Evolutionary conservation across 2,329 filamentous ascomycete species (phyloP).

Genomic region (Ophiocordyceps camponoti-saundersi): DNA sequence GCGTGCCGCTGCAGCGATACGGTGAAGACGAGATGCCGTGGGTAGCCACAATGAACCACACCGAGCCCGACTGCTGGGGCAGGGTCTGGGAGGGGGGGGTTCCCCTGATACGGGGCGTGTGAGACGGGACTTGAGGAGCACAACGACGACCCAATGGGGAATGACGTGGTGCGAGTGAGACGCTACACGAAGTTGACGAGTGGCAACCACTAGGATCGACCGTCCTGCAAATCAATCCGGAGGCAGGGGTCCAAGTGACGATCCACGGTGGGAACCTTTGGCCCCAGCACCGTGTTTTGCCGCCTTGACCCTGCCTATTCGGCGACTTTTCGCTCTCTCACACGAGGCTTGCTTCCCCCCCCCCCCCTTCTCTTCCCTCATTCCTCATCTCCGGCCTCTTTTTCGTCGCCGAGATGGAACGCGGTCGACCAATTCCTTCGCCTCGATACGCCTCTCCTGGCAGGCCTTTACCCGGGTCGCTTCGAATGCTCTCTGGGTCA

Average conservation of each 20-base stretch:
- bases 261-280: neutral
- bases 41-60: conserved; percentile 48
- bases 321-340: too few relatives aligned
- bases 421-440: conserved; percentile 1
- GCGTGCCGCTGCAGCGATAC: conserved; percentile 56
- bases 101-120: too few relatives aligned
- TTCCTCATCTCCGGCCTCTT: neutral
- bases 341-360: neutral
- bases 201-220: neutral
- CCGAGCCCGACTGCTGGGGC: conserved; percentile 44
- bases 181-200: neutral
- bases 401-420: conserved; percentile 1
- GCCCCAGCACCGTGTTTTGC: neutral
- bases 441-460: neutral
- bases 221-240: neutral
- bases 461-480: conserved; percentile 1
- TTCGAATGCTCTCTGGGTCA: conserved; percentile 36
- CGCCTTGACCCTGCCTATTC: neutral
- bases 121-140: too few relatives aligned
- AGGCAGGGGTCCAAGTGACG: neutral
- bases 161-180: too few relatives aligned
- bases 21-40: conserved; percentile 49
- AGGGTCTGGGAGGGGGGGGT: conserved; percentile 14
- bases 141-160: too few relatives aligned
- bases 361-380: neutral